Conservation (phyloP, 2,329 filamentous ascomycete species). For the Aquanectria penicillioides region DNA sequence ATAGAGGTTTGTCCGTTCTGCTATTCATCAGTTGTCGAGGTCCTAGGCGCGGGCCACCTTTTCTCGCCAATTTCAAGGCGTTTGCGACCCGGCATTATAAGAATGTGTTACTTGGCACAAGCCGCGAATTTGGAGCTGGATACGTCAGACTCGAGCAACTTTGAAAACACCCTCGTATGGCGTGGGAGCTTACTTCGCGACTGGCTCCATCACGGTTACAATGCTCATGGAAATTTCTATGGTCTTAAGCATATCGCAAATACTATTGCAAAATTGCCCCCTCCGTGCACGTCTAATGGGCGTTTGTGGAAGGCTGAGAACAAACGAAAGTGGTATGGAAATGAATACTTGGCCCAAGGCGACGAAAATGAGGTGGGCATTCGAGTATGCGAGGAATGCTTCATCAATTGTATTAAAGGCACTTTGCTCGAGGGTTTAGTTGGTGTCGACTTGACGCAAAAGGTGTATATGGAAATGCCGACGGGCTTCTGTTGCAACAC, state of each 20-base stretch:
- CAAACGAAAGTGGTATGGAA: conserved; percentile 17
- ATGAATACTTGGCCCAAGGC: conserved; percentile 3
- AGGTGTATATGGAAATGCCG: background rate
- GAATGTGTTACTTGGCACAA: conserved; percentile 13
- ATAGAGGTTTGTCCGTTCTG: conserved; percentile 18
- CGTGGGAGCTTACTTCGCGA: background rate
- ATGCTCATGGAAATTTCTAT: conserved; percentile 11
- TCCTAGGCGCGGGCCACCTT: conserved; percentile 11
- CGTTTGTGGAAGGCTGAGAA: conserved; percentile 1
- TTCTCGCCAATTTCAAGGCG: conserved; percentile 8
- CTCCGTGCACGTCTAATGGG: conserved; percentile 3
- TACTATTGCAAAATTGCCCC: background rate
- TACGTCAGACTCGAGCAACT: background rate
- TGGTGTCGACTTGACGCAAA: conserved; percentile 11
- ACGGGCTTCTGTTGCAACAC: conserved; percentile 8
- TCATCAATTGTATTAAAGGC: conserved; percentile 10
- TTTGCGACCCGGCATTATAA: background rate
- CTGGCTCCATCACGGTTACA: conserved; percentile 12
- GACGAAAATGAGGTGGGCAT: conserved; percentile 6
- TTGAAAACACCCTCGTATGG: conserved; percentile 14
- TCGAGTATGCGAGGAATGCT: conserved; percentile 20
- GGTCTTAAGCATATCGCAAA: conserved; percentile 4
- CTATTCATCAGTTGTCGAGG: background rate
- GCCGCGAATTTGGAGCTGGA: background rate
- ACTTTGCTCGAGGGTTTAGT: conserved; percentile 12